Base-by-base conservation (phyloP, 805 yeast species). In the Starmera amethionina region DNA sequence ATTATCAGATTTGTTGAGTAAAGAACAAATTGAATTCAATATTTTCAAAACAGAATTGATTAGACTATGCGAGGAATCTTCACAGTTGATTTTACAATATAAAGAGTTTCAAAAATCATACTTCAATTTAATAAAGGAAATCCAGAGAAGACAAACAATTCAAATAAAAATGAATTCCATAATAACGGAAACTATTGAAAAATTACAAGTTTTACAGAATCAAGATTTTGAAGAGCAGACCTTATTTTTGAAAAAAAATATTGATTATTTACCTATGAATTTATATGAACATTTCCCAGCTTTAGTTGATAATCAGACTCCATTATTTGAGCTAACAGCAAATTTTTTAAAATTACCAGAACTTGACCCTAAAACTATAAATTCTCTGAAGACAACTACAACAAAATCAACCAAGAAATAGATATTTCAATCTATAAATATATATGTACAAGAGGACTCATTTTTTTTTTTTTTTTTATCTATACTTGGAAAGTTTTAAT, bases 181-280 rank as follows among this genome's bases (percentile, higher is more conserved):
- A 3, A 53, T 77, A 2, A 54, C 61, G 7, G 64, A 64, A 1
- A 68, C 80, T 46, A 60, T 68, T 37, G 35, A 48, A 0, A 62
- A 65, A 35, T 50, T 80, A 13, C 47, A 60, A 13, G 40, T 51
- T 4, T 48, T 75, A 4, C 64, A 67, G 38, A 51, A 55, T 5
- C 66, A 68, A 3, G 88, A 81, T 44, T 52, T 56, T 31, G 52
- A 51, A 1, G 52, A 57, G 11, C 60, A 84, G 33, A 50, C 60
- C 15, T 40, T 50, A 10, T 81, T 81, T 46, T 46, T 76, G 35
- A 46, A 52, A 2, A 52, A 59, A 5, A 65, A 77, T 56, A 81
- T 79, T 0, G 72, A 70, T 33, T 80, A 57, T 46, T 58, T 81
- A 12, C 89, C 89, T 0, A 39, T 34, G 35, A 73, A 73, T 44